These are phyloP conservation scores for Backusella morwellensis DNA, from an alignment of 192 early-diverging fungal genomes.

Conservation along the genomic window DNA sequence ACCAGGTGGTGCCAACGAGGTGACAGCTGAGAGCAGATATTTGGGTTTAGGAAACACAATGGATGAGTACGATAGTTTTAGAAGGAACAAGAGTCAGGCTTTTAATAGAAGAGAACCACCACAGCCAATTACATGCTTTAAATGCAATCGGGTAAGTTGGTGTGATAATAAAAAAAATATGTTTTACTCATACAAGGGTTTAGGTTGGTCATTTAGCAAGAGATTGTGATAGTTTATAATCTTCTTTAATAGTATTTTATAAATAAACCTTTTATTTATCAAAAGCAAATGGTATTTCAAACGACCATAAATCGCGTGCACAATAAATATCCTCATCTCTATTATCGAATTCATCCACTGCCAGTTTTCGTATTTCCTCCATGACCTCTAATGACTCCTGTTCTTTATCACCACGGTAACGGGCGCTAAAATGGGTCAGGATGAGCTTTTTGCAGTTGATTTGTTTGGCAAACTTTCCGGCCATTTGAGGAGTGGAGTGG, in stretches of 20 bases:
- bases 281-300: slow-evolving; percentile 16
- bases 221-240: slow-evolving; percentile 14
- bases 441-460: slow-evolving; percentile 41
- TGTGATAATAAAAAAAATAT: background rate
- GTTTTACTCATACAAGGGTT: background rate
- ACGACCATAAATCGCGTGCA: slow-evolving; percentile 37
- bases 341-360: slow-evolving; percentile 42
- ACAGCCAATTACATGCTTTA: slow-evolving; percentile 14
- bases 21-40: background rate
- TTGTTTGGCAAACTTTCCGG: slow-evolving; percentile 41
- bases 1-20: background rate
- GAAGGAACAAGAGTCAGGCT: slow-evolving; percentile 19
- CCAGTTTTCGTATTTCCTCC: slow-evolving; percentile 49
- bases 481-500: slow-evolving; percentile 60
- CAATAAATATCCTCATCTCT: slow-evolving; percentile 31
- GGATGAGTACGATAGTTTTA: slow-evolving; percentile 22
- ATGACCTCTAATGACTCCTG: slow-evolving; percentile 40
- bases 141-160: slow-evolving; percentile 13
- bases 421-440: slow-evolving; percentile 53
- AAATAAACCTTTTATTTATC: background rate
- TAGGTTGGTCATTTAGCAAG: slow-evolving; percentile 26
- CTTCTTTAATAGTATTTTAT: background rate
- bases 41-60: background rate
- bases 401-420: slow-evolving; percentile 51
- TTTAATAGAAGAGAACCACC: slow-evolving; percentile 10